Conservation (phyloP, 495 filamentous ascomycete species). For the Tuber calosporum region DNA sequence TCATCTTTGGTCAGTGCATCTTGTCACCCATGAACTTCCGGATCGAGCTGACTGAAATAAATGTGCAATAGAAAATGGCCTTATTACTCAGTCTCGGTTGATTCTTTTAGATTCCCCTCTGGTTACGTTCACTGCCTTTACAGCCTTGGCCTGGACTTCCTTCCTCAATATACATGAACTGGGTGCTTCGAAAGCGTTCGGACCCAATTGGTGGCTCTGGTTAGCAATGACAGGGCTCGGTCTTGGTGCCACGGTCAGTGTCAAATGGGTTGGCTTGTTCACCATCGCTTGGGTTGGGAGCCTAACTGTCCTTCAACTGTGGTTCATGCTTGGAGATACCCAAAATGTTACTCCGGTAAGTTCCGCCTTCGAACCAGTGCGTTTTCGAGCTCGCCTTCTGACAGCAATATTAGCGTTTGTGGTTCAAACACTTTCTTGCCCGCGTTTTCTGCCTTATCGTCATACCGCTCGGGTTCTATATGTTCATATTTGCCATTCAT, state of each 20-base stretch:
- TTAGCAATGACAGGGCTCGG: conserved; percentile 75
- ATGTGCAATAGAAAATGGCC: conserved; percentile 67
- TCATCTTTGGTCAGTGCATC: conserved; percentile 70
- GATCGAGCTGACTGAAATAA: conserved; percentile 19
- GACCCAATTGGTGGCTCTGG: conserved; percentile 96
- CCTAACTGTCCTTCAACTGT: conserved; percentile 84
- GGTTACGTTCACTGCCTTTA: conserved; percentile 87
- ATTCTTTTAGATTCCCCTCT: conserved; percentile 94
- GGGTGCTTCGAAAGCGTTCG: conserved; percentile 77
- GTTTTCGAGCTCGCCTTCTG: background rate
- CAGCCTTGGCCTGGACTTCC: conserved; percentile 78
- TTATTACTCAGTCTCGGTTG: conserved; percentile 86
- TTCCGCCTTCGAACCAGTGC: conserved; percentile 4
- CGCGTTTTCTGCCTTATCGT: conserved; percentile 86
- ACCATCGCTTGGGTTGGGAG: conserved; percentile 97
- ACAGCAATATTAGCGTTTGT: conserved; percentile 55
- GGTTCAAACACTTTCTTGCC: conserved; percentile 92
- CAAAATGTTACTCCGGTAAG: conserved; percentile 69
- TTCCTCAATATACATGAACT: conserved; percentile 97
- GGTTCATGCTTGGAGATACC: conserved; percentile 84
- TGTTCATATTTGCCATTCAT: conserved; percentile 92
- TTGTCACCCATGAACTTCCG: conserved; percentile 7
- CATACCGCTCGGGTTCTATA: conserved; percentile 82
- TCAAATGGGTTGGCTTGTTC: conserved; percentile 98
- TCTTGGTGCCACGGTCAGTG: conserved; percentile 84